These are phyloP conservation scores for Melocanna baccifera DNA, from an alignment of 176 grass and related monocot genomes.

Conservation along the genomic window DNA sequence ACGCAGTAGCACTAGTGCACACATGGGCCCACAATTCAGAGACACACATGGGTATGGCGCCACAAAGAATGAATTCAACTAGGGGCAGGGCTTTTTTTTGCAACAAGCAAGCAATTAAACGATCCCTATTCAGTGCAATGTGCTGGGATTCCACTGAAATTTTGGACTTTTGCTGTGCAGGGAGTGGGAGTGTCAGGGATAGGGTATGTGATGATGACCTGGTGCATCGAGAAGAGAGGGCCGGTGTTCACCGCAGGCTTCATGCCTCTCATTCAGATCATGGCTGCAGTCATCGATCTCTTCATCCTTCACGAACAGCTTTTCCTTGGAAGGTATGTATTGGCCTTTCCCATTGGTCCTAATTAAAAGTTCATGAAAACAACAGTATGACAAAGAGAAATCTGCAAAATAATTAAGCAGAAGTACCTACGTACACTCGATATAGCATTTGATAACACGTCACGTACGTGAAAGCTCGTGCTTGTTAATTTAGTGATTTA, in stretches of 20 bases:
- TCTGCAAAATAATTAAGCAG: background rate
- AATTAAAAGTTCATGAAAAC: too few species aligned
- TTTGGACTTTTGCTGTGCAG: conserved; percentile 24
- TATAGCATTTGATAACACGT: background rate
- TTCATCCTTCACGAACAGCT: conserved; percentile 57
- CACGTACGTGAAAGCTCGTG: background rate
- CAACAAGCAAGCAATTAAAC: background rate
- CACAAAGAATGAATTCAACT: background rate
- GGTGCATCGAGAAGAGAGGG: too few species aligned
- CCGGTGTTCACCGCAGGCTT: conserved; percentile 68
- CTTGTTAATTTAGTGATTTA: background rate
- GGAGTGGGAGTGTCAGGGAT: conserved; percentile 58
- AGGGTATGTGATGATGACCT: conserved; percentile 61
- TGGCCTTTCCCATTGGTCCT: too few species aligned
- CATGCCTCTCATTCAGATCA: conserved; percentile 68
- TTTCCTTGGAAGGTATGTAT: conserved; percentile 54
- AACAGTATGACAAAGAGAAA: background rate
- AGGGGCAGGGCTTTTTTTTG: background rate
- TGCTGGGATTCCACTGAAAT: background rate
- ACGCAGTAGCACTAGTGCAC: background rate
- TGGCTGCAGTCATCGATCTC: conserved; percentile 56
- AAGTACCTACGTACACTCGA: background rate
- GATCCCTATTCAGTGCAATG: background rate
- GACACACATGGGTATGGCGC: background rate
- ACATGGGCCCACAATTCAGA: background rate